Evolutionary conservation across 2,329 filamentous ascomycete genomes (phyloP), one percentile per base, ranked within the genome.

Genomic region (Zymoseptoria brevis): DNA sequence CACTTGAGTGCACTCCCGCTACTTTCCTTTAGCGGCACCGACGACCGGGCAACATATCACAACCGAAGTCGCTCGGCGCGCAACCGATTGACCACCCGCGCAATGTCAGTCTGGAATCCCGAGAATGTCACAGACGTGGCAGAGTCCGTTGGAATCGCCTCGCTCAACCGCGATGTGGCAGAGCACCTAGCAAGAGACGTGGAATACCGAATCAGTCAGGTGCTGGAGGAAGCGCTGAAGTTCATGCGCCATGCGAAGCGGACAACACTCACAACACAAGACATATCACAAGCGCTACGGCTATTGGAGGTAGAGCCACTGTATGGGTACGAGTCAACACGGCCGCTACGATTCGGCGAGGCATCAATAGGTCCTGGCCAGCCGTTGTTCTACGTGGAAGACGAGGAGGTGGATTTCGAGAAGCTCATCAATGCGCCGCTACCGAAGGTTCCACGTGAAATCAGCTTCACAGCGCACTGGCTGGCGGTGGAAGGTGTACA

Each of bases 391-490:
- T 99, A 99, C 73, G 88, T 99, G 45, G 94, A 99, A 71, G 94
- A 99, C 73, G 94, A 99, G 72, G 94, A 99, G 78, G 87, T 97
- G 57, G 94, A 99, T 75, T 97, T 99, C 72, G 94, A 99, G 78
- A 97, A 97, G 79, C 80, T 99, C 66, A 96, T 99, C 73, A 99
- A 99, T 76, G 91, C 91, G 64, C 90, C 94, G 4, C 76, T 99
- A 66, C 94, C 94, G 24, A 96, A 95, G 75, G 92, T 99, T 29
- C 94, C 94, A 35, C 83, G 93, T 54, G 94, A 99, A 74, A 88
- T 94, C 68, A 90, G 86, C 62, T 93, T 96, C 71, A 97, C 93
- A 49, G 94, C 90, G 61, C 94, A 99, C 76, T 99, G 94, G 93
- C 86, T 97, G 62, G 92, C 94, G 21, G 90, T 99, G 54, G 94